A percentile compares a stretch with the other conserved stretches of the same genome.
These are phyloP conservation scores for Xylariaceae sp. DNA, from an alignment of 2,329 filamentous ascomycete species.

Conservation along the genomic window DNA sequence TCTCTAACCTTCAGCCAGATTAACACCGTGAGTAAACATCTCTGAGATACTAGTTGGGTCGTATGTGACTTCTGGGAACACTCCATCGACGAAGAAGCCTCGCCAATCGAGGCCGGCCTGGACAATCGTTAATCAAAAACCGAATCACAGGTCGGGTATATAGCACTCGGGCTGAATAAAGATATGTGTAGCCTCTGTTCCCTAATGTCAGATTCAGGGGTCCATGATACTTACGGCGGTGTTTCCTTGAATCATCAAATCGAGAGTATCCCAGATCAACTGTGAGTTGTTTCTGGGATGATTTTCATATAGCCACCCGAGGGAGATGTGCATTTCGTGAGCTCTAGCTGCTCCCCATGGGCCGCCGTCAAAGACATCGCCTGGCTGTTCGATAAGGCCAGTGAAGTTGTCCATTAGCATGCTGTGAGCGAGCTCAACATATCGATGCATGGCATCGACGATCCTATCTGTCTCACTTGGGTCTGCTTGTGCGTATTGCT, in stretches of 20 bases:
- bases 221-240: conserved; percentile 34
- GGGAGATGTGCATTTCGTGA: conserved; percentile 37
- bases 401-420: conserved; percentile 53
- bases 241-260: conserved; percentile 44
- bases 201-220: background rate
- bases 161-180: too few relatives aligned
- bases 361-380: conserved; percentile 38
- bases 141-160: background rate
- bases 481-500: conserved; percentile 48
- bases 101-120: conserved; percentile 33
- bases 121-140: background rate
- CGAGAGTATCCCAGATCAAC: conserved; percentile 39
- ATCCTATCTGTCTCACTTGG: conserved; percentile 38
- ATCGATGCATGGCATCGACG: conserved; percentile 46
- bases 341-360: conserved; percentile 35
- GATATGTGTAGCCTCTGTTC: too few relatives aligned
- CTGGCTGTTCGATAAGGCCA: conserved; percentile 44
- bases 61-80: conserved; percentile 28
- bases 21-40: conserved; percentile 40
- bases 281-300: conserved; percentile 31
- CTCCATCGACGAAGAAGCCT: conserved; percentile 31
- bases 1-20: conserved; percentile 39
- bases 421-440: conserved; percentile 45
- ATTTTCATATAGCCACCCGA: conserved; percentile 38
- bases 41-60: conserved; percentile 27